Conservation (phyloP, 23 red algal genomes). For the Agarophyton chilense region DNA sequence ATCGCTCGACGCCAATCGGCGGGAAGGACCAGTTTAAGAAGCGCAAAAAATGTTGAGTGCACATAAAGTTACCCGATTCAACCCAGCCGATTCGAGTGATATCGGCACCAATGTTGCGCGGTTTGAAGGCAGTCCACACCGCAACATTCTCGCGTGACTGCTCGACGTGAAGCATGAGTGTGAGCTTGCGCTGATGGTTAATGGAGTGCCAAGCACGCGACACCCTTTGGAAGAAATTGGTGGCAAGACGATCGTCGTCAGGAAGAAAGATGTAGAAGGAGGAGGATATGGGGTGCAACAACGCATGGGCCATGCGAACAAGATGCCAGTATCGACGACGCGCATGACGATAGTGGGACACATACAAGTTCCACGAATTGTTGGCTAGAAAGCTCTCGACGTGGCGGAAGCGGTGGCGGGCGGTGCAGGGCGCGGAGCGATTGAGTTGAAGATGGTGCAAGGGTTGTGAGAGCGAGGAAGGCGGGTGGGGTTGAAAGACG, state of each 20-base stretch:
- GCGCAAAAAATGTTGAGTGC: slow-evolving; percentile 42
- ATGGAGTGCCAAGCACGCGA: slow-evolving; percentile 54
- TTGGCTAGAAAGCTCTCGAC: slow-evolving; percentile 47
- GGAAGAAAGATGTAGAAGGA: slow-evolving; percentile 84
- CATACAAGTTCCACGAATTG: slow-evolving; percentile 69
- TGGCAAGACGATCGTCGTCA: slow-evolving; percentile 80
- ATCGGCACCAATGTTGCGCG: slow-evolving; percentile 21
- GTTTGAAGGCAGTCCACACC: slow-evolving; percentile 79
- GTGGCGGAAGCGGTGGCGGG: slow-evolving; percentile 49
- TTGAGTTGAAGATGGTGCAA: background rate
- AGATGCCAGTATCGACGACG: slow-evolving; percentile 84
- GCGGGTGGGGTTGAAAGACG: background rate
- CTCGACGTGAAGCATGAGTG: slow-evolving; percentile 89
- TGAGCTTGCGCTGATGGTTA: slow-evolving; percentile 58
- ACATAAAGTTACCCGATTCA: slow-evolving; percentile 81
- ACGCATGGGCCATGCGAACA: slow-evolving; percentile 54
- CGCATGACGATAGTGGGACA: slow-evolving; percentile 67
- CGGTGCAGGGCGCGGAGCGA: slow-evolving; percentile 6
- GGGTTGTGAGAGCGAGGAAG: background rate
- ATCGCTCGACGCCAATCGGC: slow-evolving; percentile 38
- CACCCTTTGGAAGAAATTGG: slow-evolving; percentile 49
- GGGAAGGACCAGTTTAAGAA: slow-evolving; percentile 70
- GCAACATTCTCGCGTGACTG: slow-evolving; percentile 49
- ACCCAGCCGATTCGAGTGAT: slow-evolving; percentile 72
- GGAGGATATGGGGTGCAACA: slow-evolving; percentile 42